A percentile compares a stretch with the other conserved stretches of the same genome.
Conservation (phyloP, 148 eudicot species). For the Oxyria digyna region DNA sequence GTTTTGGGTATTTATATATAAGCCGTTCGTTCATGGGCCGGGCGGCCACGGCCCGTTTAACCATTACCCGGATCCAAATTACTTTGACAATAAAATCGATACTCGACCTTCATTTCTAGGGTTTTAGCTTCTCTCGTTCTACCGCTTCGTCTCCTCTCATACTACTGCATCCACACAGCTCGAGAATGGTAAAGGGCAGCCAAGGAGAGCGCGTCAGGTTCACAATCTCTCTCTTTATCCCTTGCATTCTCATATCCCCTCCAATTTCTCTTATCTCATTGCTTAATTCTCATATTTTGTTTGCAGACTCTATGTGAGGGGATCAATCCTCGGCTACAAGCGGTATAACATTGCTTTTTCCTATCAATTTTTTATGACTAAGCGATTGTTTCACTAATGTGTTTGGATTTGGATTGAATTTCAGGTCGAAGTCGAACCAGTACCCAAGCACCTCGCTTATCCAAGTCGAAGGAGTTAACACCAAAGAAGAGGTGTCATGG, state of each 20-base stretch:
- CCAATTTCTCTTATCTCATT: background rate
- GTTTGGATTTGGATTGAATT: background rate
- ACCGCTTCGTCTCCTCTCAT: background rate
- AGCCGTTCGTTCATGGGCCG: background rate
- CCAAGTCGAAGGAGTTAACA: constrained; percentile 13
- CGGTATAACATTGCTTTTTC: constrained; percentile 11
- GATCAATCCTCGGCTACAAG: constrained; percentile 39
- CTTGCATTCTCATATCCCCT: background rate
- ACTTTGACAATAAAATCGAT: background rate
- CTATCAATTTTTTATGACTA: background rate
- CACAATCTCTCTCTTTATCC: background rate
- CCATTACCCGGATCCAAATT: background rate
- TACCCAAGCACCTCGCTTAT: constrained; percentile 11
- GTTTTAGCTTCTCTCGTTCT: background rate
- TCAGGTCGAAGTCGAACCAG: constrained; percentile 14
- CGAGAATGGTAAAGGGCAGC: constrained; percentile 43
- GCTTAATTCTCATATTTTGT: background rate
- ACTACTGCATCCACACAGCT: background rate
- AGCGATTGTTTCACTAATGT: background rate
- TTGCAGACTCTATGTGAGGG: constrained; percentile 32
- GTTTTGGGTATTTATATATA: too few relatives aligned
- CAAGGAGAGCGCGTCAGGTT: constrained; percentile 46
- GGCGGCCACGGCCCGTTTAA: background rate
- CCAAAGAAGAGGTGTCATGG: constrained; percentile 23
- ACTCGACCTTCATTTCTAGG: background rate